Base-by-base conservation (phyloP, 306 rosid genomes). In the Inga leiocalycina region DNA sequence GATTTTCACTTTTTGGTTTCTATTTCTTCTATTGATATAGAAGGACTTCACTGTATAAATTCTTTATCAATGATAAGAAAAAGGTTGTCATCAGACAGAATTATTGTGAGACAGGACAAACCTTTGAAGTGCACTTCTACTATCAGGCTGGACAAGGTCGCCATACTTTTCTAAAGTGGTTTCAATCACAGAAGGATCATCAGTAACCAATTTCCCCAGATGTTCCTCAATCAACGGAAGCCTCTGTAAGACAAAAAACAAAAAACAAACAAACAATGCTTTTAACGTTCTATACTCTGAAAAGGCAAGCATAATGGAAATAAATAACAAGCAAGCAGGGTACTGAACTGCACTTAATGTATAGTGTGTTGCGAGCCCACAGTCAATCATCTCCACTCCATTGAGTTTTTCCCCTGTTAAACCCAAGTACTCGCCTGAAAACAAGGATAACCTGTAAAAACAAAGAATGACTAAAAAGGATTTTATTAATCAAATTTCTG, bases 351-450 rank as follows among this genome's bases (percentile, higher is more conserved):
- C 84, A 83, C 77, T 86, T 88, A 83, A 88, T 22, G 91, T 78
- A 84, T 96, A 93, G 82, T 96, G 99, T 9, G 98, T 96, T 22
- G 97, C 99, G 86, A 93, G 97, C 72, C 98, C 98, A 83, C 97
- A 92, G 51, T 93, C 83, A 85, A 88, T 46, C 98, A 96, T 93
- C 87, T 96, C 97, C 66, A 75, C 90, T 83, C 97, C 98, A 22
- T 81, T 89, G 78, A 92, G 97, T 71, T 91, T 96, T 75, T 85
- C 94, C 80, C 99, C 98, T 10, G 97, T 93, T 37, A 96, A 87
- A 83, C 91, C 99, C 89, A 93, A 83, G 90, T 90, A 93, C 87
- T 96, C 98, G n/a, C 99, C 98, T 96, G 87, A 82, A 88, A 43
- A 82, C 59, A 71, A 80, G 37, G 45, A 76, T 51, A 79, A 43